Conservation (phyloP, 2,329 filamentous ascomycete genomes). For the Neonectria hederae region DNA sequence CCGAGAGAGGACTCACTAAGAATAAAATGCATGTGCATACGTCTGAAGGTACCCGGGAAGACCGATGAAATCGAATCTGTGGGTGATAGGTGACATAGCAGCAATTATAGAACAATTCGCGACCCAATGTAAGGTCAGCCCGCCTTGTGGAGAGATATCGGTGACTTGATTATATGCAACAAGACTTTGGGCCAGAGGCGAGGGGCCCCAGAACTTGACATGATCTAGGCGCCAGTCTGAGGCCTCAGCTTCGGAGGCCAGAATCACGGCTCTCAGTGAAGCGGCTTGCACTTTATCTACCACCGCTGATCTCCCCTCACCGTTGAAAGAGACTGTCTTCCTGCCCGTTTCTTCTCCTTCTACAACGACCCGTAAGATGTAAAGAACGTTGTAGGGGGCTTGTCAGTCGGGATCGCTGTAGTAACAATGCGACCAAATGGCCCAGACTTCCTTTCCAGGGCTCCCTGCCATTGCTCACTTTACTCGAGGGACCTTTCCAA, state of each 20-base stretch:
- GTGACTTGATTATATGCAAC: not conserved
- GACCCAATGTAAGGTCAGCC: too few relatives aligned
- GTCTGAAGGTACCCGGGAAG: too few relatives aligned
- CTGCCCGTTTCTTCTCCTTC: not conserved
- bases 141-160: too few relatives aligned
- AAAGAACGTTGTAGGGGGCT: not conserved
- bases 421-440: not conserved
- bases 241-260: not conserved
- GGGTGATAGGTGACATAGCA: too few relatives aligned
- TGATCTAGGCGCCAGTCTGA: not conserved
- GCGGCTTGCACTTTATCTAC: not conserved
- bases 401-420: not conserved
- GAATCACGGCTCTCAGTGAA: not conserved
- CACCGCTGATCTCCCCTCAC: not conserved
- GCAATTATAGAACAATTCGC: too few relatives aligned
- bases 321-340: not conserved
- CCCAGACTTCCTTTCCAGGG: slow-evolving; percentile 1
- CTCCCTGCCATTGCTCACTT: slow-evolving; percentile 25
- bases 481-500: not conserved
- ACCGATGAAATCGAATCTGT: too few relatives aligned
- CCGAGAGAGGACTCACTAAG: too few relatives aligned
- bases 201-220: not conserved
- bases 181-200: not conserved
- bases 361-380: not conserved
- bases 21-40: too few relatives aligned